phyloP scores from a whole-genome alignment of 495 filamentous ascomycete species.

The Lentithecium fluviatile region DNA sequence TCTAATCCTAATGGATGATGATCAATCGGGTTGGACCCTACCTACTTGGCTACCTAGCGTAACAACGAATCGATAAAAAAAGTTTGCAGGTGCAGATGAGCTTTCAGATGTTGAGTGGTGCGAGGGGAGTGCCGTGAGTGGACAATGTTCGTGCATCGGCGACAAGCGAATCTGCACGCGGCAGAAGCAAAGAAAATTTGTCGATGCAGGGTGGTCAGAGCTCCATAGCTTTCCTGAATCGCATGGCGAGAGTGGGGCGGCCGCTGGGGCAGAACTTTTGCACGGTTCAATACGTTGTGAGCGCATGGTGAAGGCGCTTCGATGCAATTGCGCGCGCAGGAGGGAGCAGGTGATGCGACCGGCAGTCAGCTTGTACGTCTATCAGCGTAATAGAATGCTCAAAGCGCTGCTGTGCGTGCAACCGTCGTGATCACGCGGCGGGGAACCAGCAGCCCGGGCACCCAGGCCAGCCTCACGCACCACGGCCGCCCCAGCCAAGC shows the following conservation, averaged over 20 bases:
- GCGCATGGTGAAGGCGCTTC: no score
- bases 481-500: slow-evolving; percentile 8
- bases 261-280: not conserved
- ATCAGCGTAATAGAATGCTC: no score
- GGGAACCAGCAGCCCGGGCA: not conserved
- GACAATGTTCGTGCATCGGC: slow-evolving; percentile 7
- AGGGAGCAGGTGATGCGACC: no score
- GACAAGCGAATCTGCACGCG: slow-evolving; percentile 20
- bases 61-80: slow-evolving; percentile 14
- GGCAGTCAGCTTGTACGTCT: no score
- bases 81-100: slow-evolving; percentile 12
- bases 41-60: no score
- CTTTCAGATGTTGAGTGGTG: not conserved
- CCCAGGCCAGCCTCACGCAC: not conserved
- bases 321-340: no score
- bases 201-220: slow-evolving; percentile 13
- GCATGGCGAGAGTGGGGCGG: not conserved
- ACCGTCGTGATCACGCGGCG: not conserved
- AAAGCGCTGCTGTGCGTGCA: no score
- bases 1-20: slow-evolving; percentile 34
- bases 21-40: not conserved
- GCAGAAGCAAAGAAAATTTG: slow-evolving; percentile 32
- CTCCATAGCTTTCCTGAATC: slow-evolving; percentile 16
- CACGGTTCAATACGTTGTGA: no score
- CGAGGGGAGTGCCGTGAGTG: not conserved